phyloP scores from a whole-genome alignment of 192 early-diverging fungal genomes.

The Mortierella alpina region DNA sequence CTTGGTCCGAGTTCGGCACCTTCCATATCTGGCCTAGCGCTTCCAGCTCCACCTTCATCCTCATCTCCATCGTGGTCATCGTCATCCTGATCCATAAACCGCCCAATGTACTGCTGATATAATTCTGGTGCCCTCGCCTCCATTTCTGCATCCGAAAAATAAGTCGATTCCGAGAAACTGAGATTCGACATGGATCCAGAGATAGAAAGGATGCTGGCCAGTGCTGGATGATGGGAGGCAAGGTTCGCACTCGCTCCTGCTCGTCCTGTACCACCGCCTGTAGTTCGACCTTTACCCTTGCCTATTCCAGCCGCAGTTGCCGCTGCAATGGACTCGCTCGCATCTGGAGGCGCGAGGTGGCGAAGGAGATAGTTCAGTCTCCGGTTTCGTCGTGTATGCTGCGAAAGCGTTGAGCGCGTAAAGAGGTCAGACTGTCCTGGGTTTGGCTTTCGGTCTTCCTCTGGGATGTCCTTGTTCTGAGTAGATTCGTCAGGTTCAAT shows the following conservation, averaged over 20 bases:
- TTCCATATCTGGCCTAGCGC: not conserved
- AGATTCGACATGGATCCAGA: conserved; percentile 52
- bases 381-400: conserved; percentile 36
- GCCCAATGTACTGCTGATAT: conserved; percentile 50
- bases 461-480: conserved; percentile 2
- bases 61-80: conserved; percentile 8
- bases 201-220: conserved; percentile 40
- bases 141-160: conserved; percentile 54
- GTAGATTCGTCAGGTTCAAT: not conserved
- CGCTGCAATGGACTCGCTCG: conserved; percentile 3
- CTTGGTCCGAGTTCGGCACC: not conserved
- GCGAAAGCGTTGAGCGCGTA: conserved; percentile 23
- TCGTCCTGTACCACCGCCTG: not conserved
- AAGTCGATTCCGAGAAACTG: conserved; percentile 48
- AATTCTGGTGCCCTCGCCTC: conserved; percentile 37
- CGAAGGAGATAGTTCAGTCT: conserved; percentile 49
- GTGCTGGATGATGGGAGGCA: conserved; percentile 12
- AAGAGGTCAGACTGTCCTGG: conserved; percentile 40
- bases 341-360: conserved; percentile 34
- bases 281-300: not conserved
- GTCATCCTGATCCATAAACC: conserved; percentile 48
- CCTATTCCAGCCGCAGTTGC: not conserved
- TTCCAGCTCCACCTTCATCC: not conserved
- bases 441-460: conserved; percentile 14
- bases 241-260: not conserved